These are phyloP conservation scores for Rhizomucor miehei DNA, from an alignment of 371 early-diverging fungal genomes.

Conservation along the genomic window DNA sequence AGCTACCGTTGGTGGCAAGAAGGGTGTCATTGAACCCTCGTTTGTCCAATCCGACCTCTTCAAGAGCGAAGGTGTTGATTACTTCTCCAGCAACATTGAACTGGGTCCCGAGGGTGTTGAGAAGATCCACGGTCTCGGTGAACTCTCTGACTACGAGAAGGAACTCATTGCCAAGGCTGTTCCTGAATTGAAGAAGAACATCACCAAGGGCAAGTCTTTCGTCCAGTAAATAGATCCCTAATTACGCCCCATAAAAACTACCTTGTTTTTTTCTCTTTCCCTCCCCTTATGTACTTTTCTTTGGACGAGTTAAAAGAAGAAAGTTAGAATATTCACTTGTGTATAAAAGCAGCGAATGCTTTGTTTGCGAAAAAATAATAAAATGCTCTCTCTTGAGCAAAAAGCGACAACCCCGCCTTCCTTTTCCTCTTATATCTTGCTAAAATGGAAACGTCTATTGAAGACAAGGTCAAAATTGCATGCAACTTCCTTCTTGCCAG, in stretches of 20 bases:
- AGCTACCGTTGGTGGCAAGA: constrained; percentile 83
- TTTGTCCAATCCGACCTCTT: constrained; percentile 87
- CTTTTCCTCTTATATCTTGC: no score
- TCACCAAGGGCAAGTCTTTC: constrained; percentile 78
- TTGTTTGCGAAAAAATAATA: no score
- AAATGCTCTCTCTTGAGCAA: no score
- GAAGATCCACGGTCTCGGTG: constrained; percentile 87
- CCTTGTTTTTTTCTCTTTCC: no score
- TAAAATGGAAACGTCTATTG: constrained; percentile 21
- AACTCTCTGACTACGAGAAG: constrained; percentile 88
- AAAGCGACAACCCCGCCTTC: no score
- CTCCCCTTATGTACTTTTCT: no score
- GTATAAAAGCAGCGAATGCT: no score
- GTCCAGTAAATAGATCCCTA: constrained; percentile 32
- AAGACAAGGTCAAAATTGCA: constrained; percentile 77
- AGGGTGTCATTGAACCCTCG: constrained; percentile 91
- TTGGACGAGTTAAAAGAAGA: no score
- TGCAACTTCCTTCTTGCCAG: constrained; percentile 78
- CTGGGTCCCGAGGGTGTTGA: constrained; percentile 92
- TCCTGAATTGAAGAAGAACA: constrained; percentile 94
- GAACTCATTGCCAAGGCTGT: constrained; percentile 83
- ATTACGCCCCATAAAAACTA: no score
- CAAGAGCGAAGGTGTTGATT: constrained; percentile 69
- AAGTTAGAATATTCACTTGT: no score
- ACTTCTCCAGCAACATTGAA: constrained; percentile 95